Evolutionary conservation across 352 stramenopile genomes (phyloP), one percentile per base, ranked within the genome.

Genomic region (Pythium biforme): DNA sequence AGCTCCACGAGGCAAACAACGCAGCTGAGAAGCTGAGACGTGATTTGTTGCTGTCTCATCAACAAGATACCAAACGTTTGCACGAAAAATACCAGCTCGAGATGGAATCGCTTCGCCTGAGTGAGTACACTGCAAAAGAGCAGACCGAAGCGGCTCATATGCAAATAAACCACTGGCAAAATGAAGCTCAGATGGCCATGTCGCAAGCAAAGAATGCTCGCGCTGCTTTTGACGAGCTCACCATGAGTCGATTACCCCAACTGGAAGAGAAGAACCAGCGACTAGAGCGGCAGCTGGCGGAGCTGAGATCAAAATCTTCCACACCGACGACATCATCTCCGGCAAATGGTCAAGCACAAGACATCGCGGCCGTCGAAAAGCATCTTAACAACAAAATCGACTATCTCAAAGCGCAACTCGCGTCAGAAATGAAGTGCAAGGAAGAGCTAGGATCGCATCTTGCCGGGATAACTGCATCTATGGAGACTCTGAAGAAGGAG

Each of bases 381-480:
- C 71, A 89, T 17, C 64, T 89, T 5, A 76, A 66, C 54, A 88
- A 93, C 66, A 93, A 94, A 47, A 73, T 95, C 17, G 83, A 92
- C 37, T 94, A 95, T 52, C 60, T 95, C 15, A 92, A 94, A 57
- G 85, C 84, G 0, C 85, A 94, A 54, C 60, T 95, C 1, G 73
- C 82, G 29, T 94, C 85, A 0, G 86, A 95, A 55, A 92, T 92
- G 71, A 89, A 87, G 51, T 94, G 86, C 55, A 92, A 92, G 60
- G 84, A 95, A 62, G 86, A 95, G 52, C 70, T 95, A 4, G 85
- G 85, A 0, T 74, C 55, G 4, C 83, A 90, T 53, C 59, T 94
- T 1, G 80, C 78, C 0, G 71, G 88, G 4, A 73, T 94, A 17
- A 90, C 83, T 8, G 71, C 59, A 17, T 69, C 75, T 5, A 80